A percentile compares a stretch with the other conserved stretches of the same genome.
These are phyloP conservation scores for Millerago galiae DNA, from an alignment of 805 yeast species.

Conservation along the genomic window DNA sequence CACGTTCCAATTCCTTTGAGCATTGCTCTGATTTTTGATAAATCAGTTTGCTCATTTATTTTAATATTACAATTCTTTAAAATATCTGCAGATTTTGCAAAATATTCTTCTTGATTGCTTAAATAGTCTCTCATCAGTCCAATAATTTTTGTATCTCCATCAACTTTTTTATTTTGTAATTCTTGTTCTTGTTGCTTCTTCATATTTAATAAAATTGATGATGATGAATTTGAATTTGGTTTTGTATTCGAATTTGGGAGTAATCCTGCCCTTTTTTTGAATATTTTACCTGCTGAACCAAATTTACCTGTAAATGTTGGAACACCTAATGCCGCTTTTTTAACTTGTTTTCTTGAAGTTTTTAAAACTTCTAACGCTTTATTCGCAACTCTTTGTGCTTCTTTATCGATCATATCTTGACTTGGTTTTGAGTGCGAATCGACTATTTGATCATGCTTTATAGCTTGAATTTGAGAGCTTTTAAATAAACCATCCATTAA, in stretches of 20 bases:
- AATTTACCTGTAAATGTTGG: slow-evolving; percentile 97
- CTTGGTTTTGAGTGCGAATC: slow-evolving; percentile 35
- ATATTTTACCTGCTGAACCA: slow-evolving; percentile 71
- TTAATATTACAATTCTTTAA: slow-evolving; percentile 30
- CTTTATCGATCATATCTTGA: slow-evolving; percentile 41
- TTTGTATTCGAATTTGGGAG: slow-evolving; percentile 17
- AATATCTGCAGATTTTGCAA: slow-evolving; percentile 46
- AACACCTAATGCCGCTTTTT: slow-evolving; percentile 51
- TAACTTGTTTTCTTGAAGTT: slow-evolving; percentile 42
- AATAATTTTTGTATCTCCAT: slow-evolving; percentile 23
- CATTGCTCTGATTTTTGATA: slow-evolving; percentile 60
- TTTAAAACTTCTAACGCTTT: slow-evolving; percentile 50
- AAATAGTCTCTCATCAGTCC: slow-evolving; percentile 36
- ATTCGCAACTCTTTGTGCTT: slow-evolving; percentile 52
- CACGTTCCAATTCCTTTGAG: slow-evolving; percentile 62
- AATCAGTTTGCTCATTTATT: slow-evolving; percentile 44
- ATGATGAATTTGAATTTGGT: slow-evolving; percentile 31
- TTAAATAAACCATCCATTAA: slow-evolving; percentile 74
- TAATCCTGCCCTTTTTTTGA: slow-evolving; percentile 15
- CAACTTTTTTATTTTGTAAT: background rate
- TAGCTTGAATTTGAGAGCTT: slow-evolving; percentile 63
- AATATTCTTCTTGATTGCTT: slow-evolving; percentile 27
- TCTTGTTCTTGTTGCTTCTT: slow-evolving; percentile 30
- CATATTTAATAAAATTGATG: slow-evolving; percentile 43
- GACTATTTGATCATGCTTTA: slow-evolving; percentile 75